A percentile compares a stretch with the other conserved stretches of the same genome.
Conservation (phyloP, 1,139 yeast species). For the Torulaspora pretoriensis region DNA sequence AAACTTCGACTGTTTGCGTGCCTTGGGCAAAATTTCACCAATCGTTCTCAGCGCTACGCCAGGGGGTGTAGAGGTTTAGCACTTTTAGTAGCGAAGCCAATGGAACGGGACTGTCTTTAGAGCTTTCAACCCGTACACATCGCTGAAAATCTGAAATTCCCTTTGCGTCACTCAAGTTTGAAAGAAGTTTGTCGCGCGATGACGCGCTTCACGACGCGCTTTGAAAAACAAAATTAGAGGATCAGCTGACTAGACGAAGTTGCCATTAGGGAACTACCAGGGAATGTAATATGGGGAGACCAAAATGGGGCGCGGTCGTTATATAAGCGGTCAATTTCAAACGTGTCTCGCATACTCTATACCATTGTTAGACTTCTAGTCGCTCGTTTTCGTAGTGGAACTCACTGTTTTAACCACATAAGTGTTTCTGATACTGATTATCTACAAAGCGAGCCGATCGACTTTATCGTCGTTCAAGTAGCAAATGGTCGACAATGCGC, state of each 20-base stretch:
- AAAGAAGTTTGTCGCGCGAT: neutral
- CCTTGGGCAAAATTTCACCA: constrained; percentile 20
- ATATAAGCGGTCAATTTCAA: too few relatives aligned
- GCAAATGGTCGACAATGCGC: too few relatives aligned
- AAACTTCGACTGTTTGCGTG: constrained; percentile 2
- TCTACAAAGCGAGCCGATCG: too few relatives aligned
- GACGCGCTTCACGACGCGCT: constrained; percentile 3
- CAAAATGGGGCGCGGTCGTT: too few relatives aligned
- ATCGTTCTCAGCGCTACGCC: constrained; percentile 28
- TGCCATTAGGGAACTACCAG: too few relatives aligned
- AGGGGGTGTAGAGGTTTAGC: constrained; percentile 17
- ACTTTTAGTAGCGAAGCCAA: constrained; percentile 19
- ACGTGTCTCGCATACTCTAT: too few relatives aligned
- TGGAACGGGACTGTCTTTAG: constrained; percentile 13
- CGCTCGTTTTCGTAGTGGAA: too few relatives aligned
- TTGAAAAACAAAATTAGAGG: neutral
- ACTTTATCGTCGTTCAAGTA: too few relatives aligned
- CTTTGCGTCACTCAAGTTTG: neutral
- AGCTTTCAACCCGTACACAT: constrained; percentile 1
- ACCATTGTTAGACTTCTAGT: too few relatives aligned
- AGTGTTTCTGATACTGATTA: too few relatives aligned
- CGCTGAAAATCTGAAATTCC: neutral
- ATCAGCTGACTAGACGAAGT: neutral
- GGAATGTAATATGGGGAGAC: too few relatives aligned
- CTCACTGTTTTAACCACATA: too few relatives aligned